Evolutionary conservation across 164 flowering plant species (phyloP).

Genomic region (Santalum album): DNA sequence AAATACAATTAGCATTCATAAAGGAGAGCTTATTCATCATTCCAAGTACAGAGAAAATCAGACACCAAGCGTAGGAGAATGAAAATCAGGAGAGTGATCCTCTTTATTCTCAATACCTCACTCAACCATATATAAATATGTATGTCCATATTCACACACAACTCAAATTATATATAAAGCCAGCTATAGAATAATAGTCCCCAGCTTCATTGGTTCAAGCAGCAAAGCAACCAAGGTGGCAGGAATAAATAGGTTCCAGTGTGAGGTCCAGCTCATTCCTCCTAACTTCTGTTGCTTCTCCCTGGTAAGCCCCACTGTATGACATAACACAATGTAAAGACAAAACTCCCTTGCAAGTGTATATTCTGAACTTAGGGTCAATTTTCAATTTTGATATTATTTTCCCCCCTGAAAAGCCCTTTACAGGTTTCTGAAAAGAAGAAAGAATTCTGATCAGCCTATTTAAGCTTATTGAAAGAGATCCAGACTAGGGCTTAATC

Average conservation of each 20-base stretch:
- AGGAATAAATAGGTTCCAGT: conserved; percentile 37
- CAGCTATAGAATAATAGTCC: background rate
- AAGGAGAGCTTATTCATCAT: too few species aligned
- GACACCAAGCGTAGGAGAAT: background rate
- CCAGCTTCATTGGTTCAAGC: background rate
- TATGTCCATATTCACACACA: background rate
- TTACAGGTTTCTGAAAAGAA: too few species aligned
- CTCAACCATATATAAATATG: background rate
- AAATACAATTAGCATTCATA: too few species aligned
- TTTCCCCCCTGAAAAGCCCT: too few species aligned
- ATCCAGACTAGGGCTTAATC: too few species aligned
- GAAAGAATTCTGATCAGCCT: too few species aligned
- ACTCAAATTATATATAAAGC: background rate
- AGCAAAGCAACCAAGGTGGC: conserved; percentile 41
- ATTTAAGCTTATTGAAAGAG: too few species aligned
- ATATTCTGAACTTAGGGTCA: too few species aligned
- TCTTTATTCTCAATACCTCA: background rate
- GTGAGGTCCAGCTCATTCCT: conserved; percentile 46
- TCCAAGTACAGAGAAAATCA: too few species aligned
- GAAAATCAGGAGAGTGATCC: background rate
- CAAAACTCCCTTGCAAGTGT: too few species aligned
- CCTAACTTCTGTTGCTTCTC: conserved; percentile 21
- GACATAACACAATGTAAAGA: too few species aligned
- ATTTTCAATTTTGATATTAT: too few species aligned
- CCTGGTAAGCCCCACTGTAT: conserved; percentile 31